phyloP scores from a whole-genome alignment of 2,329 filamentous ascomycete genomes.

The Aciculosporium take region DNA sequence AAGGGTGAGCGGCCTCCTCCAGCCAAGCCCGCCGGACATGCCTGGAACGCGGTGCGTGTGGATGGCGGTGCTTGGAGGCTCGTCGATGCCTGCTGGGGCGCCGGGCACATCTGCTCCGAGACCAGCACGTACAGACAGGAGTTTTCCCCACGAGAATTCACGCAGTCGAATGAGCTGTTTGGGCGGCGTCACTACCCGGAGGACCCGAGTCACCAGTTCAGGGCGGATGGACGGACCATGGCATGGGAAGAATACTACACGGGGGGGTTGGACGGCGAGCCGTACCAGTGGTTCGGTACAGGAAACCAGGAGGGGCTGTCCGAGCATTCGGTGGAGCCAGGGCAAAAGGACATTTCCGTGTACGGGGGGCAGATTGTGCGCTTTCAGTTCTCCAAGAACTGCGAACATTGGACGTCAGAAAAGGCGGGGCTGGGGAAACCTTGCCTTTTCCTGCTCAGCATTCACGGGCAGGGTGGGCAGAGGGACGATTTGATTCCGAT shows the following conservation, averaged over 20 bases:
- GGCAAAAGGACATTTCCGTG: slow-evolving; percentile 40
- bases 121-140: slow-evolving; percentile 47
- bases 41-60: slow-evolving; percentile 86
- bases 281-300: slow-evolving; percentile 31
- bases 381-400: slow-evolving; percentile 69
- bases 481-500: slow-evolving; percentile 57
- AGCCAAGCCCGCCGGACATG: slow-evolving; percentile 51
- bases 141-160: slow-evolving; percentile 53
- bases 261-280: slow-evolving; percentile 39
- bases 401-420: slow-evolving; percentile 70
- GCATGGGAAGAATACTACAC: slow-evolving; percentile 74
- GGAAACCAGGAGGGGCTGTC: slow-evolving; percentile 37
- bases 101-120: slow-evolving; percentile 47
- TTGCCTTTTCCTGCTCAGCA: slow-evolving; percentile 55
- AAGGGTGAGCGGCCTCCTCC: slow-evolving; percentile 53
- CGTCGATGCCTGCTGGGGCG: slow-evolving; percentile 85
- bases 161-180: slow-evolving; percentile 60
- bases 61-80: slow-evolving; percentile 85
- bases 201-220: slow-evolving; percentile 56
- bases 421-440: slow-evolving; percentile 50
- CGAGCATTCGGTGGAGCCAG: slow-evolving; percentile 44
- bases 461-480: slow-evolving; percentile 51
- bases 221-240: slow-evolving; percentile 51
- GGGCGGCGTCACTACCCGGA: slow-evolving; percentile 66
- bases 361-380: slow-evolving; percentile 43